Evolutionary conservation across 371 early-diverging fungal species (phyloP).

Genomic region (Rhizopus sp.): DNA sequence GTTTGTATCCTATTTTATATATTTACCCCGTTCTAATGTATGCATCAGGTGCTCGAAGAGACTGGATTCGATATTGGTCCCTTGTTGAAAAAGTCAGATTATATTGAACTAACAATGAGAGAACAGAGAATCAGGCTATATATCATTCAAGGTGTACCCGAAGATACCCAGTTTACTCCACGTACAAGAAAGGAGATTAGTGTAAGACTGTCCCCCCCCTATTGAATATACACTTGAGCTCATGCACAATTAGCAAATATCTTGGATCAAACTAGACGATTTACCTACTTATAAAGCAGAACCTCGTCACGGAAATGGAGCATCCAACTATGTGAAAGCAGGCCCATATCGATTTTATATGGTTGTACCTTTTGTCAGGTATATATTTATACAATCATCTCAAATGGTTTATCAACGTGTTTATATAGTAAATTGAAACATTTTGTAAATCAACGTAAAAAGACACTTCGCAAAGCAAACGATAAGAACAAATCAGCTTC

Average conservation of each 20-base stretch:
- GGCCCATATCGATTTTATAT: constrained; percentile 58
- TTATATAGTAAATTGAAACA: constrained; percentile 30
- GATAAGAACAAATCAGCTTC: constrained; percentile 17
- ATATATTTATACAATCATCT: constrained; percentile 15
- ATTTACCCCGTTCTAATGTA: background rate
- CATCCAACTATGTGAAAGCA: constrained; percentile 25
- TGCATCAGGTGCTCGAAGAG: constrained; percentile 86
- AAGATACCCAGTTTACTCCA: constrained; percentile 83
- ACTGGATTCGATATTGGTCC: constrained; percentile 93
- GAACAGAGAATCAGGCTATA: constrained; percentile 93
- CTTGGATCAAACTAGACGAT: constrained; percentile 50
- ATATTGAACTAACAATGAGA: constrained; percentile 78
- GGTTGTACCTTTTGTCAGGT: constrained; percentile 72
- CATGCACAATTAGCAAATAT: constrained; percentile 36
- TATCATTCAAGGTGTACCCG: constrained; percentile 88
- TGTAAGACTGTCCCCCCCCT: constrained; percentile 35
- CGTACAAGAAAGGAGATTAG: constrained; percentile 97
- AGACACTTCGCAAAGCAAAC: constrained; percentile 23
- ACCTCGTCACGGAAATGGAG: constrained; percentile 18
- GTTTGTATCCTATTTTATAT: constrained; percentile 14
- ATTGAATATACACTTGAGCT: background rate
- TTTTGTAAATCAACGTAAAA: constrained; percentile 33
- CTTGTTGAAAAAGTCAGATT: constrained; percentile 74
- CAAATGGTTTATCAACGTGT: background rate
- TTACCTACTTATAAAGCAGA: constrained; percentile 48